Percentiles rank a stretch among this genome's conserved stretches.
These are phyloP conservation scores for Spencermartinsiella ligniputridi DNA, from an alignment of 1,139 yeast genomes.

Conservation along the genomic window DNA sequence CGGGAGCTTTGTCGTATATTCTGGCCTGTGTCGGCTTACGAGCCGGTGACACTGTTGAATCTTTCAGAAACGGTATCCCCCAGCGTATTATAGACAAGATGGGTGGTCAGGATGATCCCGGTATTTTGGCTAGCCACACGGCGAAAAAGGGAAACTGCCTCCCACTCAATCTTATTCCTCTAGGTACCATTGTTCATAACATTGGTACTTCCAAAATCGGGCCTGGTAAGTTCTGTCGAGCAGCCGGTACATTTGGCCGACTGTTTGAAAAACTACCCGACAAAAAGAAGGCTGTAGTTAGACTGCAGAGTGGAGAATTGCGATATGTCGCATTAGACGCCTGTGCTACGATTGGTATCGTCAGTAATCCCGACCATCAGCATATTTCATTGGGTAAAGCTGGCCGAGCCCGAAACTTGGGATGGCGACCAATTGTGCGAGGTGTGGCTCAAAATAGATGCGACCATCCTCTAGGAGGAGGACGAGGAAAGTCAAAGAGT, in stretches of 20 bases:
- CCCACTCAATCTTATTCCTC: conserved; percentile 87
- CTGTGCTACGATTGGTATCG: conserved; percentile 92
- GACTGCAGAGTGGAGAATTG: conserved; percentile 88
- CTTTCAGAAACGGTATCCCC: conserved; percentile 88
- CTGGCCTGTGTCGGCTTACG: conserved; percentile 91
- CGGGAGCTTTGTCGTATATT: conserved; percentile 69
- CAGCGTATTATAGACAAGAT: conserved; percentile 65
- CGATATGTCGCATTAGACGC: conserved; percentile 82
- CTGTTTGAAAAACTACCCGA: conserved; percentile 75
- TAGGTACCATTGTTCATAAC: conserved; percentile 86
- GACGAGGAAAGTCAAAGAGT: conserved; percentile 98
- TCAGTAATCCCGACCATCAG: conserved; percentile 93
- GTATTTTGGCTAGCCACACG: conserved; percentile 79
- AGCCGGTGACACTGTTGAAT: conserved; percentile 86
- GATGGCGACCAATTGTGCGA: conserved; percentile 92
- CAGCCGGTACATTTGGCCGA: conserved; percentile 95
- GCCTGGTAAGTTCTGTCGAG: conserved; percentile 85
- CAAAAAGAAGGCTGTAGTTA: conserved; percentile 66
- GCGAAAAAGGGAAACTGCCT: conserved; percentile 93
- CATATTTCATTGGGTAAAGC: conserved; percentile 93
- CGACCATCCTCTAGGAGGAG: conserved; percentile 99
- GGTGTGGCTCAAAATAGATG: conserved; percentile 98
- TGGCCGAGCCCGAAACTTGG: conserved; percentile 89
- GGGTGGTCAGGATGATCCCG: conserved; percentile 88
- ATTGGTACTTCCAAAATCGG: conserved; percentile 74